Evolutionary conservation across 257 asterid genomes (phyloP), one percentile per base, ranked within the genome.

Genomic region (Knoxia roxburghii): DNA sequence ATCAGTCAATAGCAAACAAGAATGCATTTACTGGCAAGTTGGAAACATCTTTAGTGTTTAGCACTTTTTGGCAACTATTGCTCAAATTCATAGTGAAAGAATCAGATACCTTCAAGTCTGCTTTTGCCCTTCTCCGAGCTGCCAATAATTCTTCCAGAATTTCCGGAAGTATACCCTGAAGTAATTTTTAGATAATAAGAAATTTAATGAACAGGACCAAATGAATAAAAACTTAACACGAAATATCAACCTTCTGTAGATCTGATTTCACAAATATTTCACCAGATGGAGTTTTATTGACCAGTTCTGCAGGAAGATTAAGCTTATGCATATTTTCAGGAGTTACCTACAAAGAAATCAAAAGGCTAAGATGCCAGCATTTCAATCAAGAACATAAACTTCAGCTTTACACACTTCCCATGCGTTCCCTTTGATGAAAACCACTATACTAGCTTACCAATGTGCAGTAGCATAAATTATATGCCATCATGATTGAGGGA

Each of bases 401-500:
- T 62, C 46, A 46, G 48, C 41, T 65, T 27, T 29, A 27, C 5
- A 32, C 26, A n/a, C 26, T 10, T 32, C 52, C 27, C 7, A 58
- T 3, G 33, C 27, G 27, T 59, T 57, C 62, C 17, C 62, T 29
- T 29, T 51, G n/a, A n/a, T n/a, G n/a, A 35, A 37, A 29, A 35
- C 33, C 55, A 35, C 48, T 60, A 66, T 71, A 74, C 33, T 65
- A 55, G 10, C 58, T 81, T 82, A 94, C 99, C 90, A 93, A 81
- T 10, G 99, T 86, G 80, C 99, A 93, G 67, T 90, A 93, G 80
- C 99, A 93, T 77, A 93, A 77, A 79, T 93, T 93, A 81, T 93
- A 90, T 70, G 99, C 97, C 99, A 93, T 93, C 97, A 93, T 93
- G 72, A 93, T 90, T 52, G 99, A 93, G 39, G 99, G 99, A 80